Conservation (phyloP, 495 filamentous ascomycete genomes). For the Talaromyces trachyspermus region DNA sequence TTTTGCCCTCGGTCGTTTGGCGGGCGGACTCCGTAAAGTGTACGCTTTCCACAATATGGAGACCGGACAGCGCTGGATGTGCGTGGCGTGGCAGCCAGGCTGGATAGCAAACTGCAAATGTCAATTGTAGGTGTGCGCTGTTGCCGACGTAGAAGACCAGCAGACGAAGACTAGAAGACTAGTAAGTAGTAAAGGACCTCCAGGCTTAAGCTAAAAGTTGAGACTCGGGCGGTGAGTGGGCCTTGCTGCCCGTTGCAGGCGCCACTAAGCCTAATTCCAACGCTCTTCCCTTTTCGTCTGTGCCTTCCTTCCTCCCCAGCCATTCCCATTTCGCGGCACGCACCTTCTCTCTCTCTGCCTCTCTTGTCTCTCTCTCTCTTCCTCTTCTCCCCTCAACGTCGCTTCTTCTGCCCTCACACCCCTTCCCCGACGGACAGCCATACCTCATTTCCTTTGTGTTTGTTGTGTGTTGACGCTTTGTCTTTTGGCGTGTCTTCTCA, state of each 20-base stretch:
- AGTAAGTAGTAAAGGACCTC: not conserved
- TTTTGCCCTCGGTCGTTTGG: too few species aligned
- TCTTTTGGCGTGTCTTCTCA: slow-evolving; percentile 1
- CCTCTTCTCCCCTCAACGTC: slow-evolving; percentile 9
- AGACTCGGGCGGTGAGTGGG: slow-evolving; percentile 9
- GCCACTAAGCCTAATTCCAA: slow-evolving; percentile 6
- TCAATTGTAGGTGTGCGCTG: too few species aligned
- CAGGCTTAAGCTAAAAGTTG: not conserved
- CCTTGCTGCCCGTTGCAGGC: not conserved
- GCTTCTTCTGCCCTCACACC: not conserved
- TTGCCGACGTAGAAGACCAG: too few species aligned
- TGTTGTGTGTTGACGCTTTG: slow-evolving; percentile 1
- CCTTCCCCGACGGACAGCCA: slow-evolving; percentile 10
- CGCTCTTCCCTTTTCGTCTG: slow-evolving; percentile 11
- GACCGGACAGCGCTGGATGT: too few species aligned
- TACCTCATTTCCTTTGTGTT: slow-evolving; percentile 10
- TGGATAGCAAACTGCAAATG: too few species aligned
- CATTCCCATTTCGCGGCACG: too few species aligned
- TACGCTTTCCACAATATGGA: too few species aligned
- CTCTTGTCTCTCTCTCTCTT: slow-evolving; percentile 11
- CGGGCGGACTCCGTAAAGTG: too few species aligned
- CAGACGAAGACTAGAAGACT: too few species aligned
- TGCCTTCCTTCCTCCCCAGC: not conserved
- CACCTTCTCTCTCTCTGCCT: slow-evolving; percentile 4
- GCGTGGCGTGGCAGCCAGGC: too few species aligned